These are phyloP conservation scores for Corymbia citriodora DNA, from an alignment of 441 rosid species.

Conservation along the genomic window DNA sequence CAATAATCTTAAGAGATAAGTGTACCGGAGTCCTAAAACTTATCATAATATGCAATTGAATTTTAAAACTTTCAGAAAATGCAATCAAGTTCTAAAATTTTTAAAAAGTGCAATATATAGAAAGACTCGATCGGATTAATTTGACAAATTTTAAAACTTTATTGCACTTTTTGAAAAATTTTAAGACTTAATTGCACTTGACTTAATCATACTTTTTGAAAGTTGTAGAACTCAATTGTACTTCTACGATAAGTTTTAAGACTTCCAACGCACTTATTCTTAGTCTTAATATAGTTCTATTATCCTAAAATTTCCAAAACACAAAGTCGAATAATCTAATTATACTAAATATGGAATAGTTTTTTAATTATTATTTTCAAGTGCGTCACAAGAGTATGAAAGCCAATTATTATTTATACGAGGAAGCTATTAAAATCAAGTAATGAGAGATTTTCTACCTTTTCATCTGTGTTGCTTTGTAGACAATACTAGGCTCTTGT, in stretches of 20 bases:
- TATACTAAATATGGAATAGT: not conserved
- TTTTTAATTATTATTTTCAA: not conserved
- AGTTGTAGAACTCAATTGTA: no score
- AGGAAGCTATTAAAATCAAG: not conserved
- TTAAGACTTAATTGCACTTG: no score
- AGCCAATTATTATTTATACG: not conserved
- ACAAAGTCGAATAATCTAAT: not conserved
- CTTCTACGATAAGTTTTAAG: no score
- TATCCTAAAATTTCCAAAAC: not conserved
- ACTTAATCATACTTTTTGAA: no score
- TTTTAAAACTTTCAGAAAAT: no score
- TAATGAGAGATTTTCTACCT: not conserved
- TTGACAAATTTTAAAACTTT: no score
- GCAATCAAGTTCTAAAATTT: no score
- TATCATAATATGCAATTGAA: no score
- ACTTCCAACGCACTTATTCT: no score
- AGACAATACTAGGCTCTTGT: not conserved
- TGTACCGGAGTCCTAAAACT: rapidly evolving
- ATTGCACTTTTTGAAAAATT: no score
- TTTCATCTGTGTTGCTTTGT: not conserved
- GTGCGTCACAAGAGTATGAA: not conserved
- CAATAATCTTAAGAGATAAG: not conserved
- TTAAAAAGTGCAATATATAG: not conserved
- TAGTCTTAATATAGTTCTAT: not conserved
- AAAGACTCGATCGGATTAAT: no score